These are phyloP conservation scores for Taphrina sp. DNA, from an alignment of 1,139 yeast genomes.

Conservation along the genomic window DNA sequence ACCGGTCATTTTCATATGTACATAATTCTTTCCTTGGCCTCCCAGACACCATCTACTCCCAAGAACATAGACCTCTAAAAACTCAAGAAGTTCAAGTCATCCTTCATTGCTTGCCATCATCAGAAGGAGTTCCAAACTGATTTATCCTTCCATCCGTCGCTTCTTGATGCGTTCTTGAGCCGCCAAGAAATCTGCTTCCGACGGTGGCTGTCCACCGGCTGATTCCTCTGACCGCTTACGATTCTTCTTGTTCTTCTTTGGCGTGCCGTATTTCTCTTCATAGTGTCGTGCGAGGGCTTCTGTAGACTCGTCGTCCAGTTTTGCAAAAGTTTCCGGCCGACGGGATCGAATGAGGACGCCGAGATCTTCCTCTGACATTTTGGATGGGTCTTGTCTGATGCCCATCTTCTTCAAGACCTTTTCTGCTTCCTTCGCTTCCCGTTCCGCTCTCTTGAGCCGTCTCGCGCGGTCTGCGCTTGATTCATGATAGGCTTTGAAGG, in stretches of 20 bases:
- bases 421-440: conserved; percentile 70
- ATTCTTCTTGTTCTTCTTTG: conserved; percentile 27
- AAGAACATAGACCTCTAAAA: too few species aligned
- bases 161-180: conserved; percentile 32
- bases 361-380: conserved; percentile 49
- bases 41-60: too few species aligned
- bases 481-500: conserved; percentile 51
- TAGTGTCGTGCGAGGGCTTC: conserved; percentile 29
- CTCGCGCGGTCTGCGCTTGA: conserved; percentile 46
- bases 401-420: conserved; percentile 55
- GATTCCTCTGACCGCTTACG: conserved; percentile 21
- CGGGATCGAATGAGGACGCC: conserved; percentile 24
- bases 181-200: conserved; percentile 34
- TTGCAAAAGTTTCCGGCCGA: conserved; percentile 14
- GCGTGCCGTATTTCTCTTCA: conserved; percentile 29
- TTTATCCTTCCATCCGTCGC: conserved; percentile 13
- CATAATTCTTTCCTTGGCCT: too few species aligned
- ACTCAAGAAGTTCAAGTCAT: too few species aligned
- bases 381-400: conserved; percentile 43
- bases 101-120: too few species aligned
- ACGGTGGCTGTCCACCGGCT: conserved; percentile 34
- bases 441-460: conserved; percentile 52
- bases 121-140: too few species aligned
- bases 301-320: conserved; percentile 20
- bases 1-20: background rate